phyloP scores from a whole-genome alignment of 345 rosid species.

The Lumnitzera racemosa region DNA sequence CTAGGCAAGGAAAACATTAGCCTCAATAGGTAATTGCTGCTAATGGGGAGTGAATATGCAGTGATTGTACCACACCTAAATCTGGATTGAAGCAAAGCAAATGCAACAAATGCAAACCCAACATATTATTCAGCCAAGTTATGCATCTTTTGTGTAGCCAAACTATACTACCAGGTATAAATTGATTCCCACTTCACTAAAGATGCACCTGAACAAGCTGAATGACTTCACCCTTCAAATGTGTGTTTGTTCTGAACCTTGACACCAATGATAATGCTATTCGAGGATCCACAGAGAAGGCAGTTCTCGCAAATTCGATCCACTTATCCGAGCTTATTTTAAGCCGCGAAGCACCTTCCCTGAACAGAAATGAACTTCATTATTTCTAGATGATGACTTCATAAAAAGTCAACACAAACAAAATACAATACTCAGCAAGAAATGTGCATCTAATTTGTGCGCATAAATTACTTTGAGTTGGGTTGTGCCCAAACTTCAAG shows the following conservation, averaged over 20 bases:
- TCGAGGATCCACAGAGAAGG: conserved; percentile 87
- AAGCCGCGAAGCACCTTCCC: conserved; percentile 59
- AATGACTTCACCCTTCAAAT: conserved; percentile 73
- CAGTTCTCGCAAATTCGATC: conserved; percentile 77
- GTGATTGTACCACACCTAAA: too few relatives aligned
- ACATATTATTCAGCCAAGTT: neutral
- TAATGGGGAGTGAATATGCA: too few relatives aligned
- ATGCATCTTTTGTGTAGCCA: neutral
- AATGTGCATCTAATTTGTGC: neutral
- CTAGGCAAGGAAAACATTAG: neutral
- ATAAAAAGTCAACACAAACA: neutral
- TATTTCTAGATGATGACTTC: conserved; percentile 3
- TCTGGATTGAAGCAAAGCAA: too few relatives aligned
- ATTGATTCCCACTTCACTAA: neutral
- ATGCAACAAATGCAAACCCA: too few relatives aligned
- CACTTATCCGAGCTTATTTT: conserved; percentile 80
- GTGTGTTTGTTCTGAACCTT: conserved; percentile 70
- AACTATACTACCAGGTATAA: neutral
- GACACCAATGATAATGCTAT: conserved; percentile 76
- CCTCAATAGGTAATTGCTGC: neutral
- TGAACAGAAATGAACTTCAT: conserved; percentile 22
- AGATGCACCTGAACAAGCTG: conserved; percentile 79
- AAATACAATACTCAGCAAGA: neutral
- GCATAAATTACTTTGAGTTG: conserved; percentile 55
- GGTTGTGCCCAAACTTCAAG: conserved; percentile 99